phyloP scores from a whole-genome alignment of 1,139 yeast genomes.

The Hanseniaspora gamundiae region DNA sequence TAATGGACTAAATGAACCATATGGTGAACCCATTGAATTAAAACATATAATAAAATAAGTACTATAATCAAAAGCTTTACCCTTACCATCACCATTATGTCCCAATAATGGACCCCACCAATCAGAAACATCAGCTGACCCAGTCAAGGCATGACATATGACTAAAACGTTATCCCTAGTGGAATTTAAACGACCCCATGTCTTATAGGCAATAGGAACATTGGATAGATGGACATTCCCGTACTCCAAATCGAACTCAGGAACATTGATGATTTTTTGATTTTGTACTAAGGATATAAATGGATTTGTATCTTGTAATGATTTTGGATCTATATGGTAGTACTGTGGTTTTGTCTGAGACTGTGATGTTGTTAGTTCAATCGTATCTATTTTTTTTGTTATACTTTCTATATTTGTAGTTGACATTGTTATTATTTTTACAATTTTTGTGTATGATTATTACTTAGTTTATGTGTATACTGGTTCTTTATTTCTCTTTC shows the following conservation, averaged over 20 bases:
- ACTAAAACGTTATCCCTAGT: constrained; percentile 63
- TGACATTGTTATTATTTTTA: no score
- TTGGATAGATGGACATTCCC: constrained; percentile 53
- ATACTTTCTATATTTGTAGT: neutral
- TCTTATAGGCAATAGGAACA: constrained; percentile 89
- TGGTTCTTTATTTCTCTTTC: no score
- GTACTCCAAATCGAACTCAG: constrained; percentile 64
- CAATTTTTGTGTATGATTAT: no score
- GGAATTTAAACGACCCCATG: constrained; percentile 79
- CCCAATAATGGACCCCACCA: constrained; percentile 99
- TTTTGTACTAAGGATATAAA: constrained; percentile 62
- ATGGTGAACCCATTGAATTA: constrained; percentile 89
- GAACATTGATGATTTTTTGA: constrained; percentile 74
- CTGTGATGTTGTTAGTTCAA: neutral
- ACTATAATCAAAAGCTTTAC: constrained; percentile 82
- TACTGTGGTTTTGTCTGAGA: neutral
- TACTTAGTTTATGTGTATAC: no score
- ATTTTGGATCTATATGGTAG: constrained; percentile 14
- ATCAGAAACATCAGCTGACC: constrained; percentile 87
- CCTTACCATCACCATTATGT: constrained; percentile 48
- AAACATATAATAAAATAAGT: constrained; percentile 76
- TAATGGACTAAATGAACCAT: constrained; percentile 90
- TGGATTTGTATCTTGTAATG: constrained; percentile 36
- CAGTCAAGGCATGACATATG: constrained; percentile 91
- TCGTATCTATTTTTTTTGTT: neutral